Conservation (phyloP, 306 rosid genomes). For the Corylus americana region DNA sequence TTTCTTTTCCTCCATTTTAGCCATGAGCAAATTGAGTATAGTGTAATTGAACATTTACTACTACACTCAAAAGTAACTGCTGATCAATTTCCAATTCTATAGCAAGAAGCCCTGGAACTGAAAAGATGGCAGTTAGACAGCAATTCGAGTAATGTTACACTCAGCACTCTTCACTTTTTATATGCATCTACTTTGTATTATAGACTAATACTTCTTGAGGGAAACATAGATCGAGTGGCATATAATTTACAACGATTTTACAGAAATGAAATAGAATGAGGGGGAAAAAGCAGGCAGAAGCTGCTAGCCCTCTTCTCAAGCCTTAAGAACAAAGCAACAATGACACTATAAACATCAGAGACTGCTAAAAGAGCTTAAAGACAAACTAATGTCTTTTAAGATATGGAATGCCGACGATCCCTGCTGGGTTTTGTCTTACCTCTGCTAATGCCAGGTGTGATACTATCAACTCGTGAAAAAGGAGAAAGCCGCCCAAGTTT, state of each 20-base stretch:
- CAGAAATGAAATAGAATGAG: constrained; percentile 23
- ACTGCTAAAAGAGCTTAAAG: neutral
- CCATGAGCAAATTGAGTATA: neutral
- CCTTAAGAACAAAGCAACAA: constrained; percentile 28
- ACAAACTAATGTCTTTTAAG: constrained; percentile 48
- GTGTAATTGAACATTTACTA: neutral
- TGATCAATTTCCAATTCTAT: neutral
- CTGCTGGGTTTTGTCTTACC: constrained; percentile 55
- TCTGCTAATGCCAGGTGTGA: constrained; percentile 41
- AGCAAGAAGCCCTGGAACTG: neutral
- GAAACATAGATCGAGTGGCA: constrained; percentile 19
- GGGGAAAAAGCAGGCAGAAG: constrained; percentile 16
- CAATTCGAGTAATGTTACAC: constrained; percentile 26
- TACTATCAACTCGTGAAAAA: constrained; percentile 66
- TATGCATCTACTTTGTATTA: constrained; percentile 29
- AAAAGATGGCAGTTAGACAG: constrained; percentile 7
- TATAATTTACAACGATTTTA: constrained; percentile 40
- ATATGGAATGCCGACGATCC: constrained; percentile 84
- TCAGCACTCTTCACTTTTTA: constrained; percentile 22
- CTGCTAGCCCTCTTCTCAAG: constrained; percentile 28
- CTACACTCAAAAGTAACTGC: neutral
- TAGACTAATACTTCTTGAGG: constrained; percentile 29
- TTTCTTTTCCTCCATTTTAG: neutral
- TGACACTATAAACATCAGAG: constrained; percentile 17
- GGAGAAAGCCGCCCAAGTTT: constrained; percentile 74